Evolutionary conservation across 1,139 yeast genomes (phyloP).

Genomic region (Chernovozyma sophiae-reginae): DNA sequence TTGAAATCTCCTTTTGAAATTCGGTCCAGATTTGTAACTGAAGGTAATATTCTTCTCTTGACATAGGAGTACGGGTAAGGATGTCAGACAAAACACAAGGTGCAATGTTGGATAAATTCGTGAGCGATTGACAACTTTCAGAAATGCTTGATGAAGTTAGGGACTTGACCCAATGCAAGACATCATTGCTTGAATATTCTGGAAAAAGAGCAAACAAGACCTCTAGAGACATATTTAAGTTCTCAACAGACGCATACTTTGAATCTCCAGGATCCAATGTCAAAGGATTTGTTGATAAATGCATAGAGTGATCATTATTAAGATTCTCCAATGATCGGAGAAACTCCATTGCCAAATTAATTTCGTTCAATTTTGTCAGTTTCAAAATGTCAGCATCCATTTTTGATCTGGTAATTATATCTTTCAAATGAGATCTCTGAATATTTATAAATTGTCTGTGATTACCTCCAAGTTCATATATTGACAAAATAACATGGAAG

Average conservation of each 20-base stretch:
- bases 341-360: neutral
- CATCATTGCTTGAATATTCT: neutral
- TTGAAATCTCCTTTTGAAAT: conserved; percentile 15
- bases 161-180: neutral
- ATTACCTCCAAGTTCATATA: neutral
- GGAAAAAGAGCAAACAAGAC: neutral
- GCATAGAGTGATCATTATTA: neutral
- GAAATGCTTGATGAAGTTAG: conserved; percentile 20
- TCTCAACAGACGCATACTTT: neutral
- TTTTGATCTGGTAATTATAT: neutral
- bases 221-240: neutral
- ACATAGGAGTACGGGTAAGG: conserved; percentile 32
- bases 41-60: conserved; percentile 26
- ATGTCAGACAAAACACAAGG: conserved; percentile 33
- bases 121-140: conserved; percentile 25
- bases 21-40: conserved; percentile 37
- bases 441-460: neutral
- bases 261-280: neutral
- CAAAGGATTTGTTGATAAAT: neutral
- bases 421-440: neutral
- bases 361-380: neutral
- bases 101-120: conserved; percentile 29
- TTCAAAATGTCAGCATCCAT: neutral
- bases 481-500: conserved; percentile 5
- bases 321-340: neutral